Base-by-base conservation (phyloP, 192 early-diverging fungal species). In the Paraglomus brasilianum region DNA sequence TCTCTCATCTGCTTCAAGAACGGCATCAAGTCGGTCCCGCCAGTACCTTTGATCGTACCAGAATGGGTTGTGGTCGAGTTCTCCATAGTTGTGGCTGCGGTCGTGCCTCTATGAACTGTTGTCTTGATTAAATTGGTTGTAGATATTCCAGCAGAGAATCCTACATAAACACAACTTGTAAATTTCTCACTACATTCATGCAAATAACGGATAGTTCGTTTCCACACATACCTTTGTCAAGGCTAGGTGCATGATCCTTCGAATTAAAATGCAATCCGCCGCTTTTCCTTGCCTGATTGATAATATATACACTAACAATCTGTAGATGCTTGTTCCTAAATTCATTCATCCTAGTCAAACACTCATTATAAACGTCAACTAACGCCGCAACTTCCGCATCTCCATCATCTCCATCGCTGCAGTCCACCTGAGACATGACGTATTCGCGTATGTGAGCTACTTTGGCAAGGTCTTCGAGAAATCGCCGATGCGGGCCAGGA, bases 261-360 rank as follows among this genome's bases (percentile, higher is more conserved):
- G 17, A 60, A 53, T 52, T 75, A 76, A 9, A 66, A 72, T 15
- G 82, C 79, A 61, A 80, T 82, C 36, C 86, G 84, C 40, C 80
- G 78, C 5, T 85, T 51, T 86, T 89, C 72, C 82, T 80, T 8
- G 91, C 89, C 65, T 92, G 96, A 47, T 85, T 82, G 21, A 98
- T 82, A 73, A 98, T 95, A 70, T 97, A 98, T 19, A 91, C 80
- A 6, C 88, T 88, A 11, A 95, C 94, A 55, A 98, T 90, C 75
- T 96, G 93, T 36, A 98, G 87, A 76, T 98, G 96, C 49, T 85
- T 87, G 68, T 93, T 92, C 9, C 96, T 76, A 83, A 98, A 98
- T 9, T 80, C 67, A 74, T 93, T 91, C 80, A 98, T 85, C 70
- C 87, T 83, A 43, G 84, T 83, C 11, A 96, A 79, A 75, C 91